Percentiles rank a stretch among this genome's conserved stretches.
These are phyloP conservation scores for Aristolochia contorta DNA, from an alignment of 164 flowering plant species.

Conservation along the genomic window DNA sequence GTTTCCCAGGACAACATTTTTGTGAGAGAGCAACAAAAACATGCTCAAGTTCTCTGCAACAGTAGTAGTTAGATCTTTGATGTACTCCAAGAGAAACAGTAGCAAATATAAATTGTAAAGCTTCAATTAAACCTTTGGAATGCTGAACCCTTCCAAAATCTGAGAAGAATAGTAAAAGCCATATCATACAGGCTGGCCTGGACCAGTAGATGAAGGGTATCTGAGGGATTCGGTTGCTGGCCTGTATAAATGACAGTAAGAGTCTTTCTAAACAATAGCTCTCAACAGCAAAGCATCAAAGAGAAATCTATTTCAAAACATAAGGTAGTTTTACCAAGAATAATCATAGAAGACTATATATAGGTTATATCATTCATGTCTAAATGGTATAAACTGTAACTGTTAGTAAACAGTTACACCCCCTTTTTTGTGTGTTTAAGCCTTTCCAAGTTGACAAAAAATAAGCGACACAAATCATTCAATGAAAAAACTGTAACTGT, in stretches of 20 bases:
- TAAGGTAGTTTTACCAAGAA: too few relatives aligned
- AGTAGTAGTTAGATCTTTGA: neutral
- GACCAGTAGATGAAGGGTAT: slow-evolving; percentile 57
- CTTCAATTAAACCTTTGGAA: slow-evolving; percentile 44
- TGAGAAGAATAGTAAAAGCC: slow-evolving; percentile 74
- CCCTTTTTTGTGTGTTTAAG: too few relatives aligned
- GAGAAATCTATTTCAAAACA: too few relatives aligned
- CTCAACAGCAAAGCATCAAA: too few relatives aligned
- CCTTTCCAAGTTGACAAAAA: too few relatives aligned
- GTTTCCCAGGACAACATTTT: slow-evolving; percentile 56
- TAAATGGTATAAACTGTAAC: too few relatives aligned
- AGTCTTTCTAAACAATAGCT: too few relatives aligned
- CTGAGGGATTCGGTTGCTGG: slow-evolving; percentile 31
- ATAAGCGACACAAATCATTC: too few relatives aligned
- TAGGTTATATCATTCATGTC: too few relatives aligned
- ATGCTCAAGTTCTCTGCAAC: slow-evolving; percentile 67
- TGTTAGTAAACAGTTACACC: too few relatives aligned
- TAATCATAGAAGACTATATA: too few relatives aligned
- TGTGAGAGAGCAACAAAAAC: slow-evolving; percentile 58
- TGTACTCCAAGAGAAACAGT: neutral
- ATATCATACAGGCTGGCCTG: slow-evolving; percentile 65
- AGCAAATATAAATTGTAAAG: neutral
- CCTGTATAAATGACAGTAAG: slow-evolving; percentile 22
- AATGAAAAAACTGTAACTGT: too few relatives aligned
- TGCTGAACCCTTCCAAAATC: slow-evolving; percentile 69